Evolutionary conservation across 2,329 filamentous ascomycete species (phyloP).

Genomic region (Penicillium rolfsii): DNA sequence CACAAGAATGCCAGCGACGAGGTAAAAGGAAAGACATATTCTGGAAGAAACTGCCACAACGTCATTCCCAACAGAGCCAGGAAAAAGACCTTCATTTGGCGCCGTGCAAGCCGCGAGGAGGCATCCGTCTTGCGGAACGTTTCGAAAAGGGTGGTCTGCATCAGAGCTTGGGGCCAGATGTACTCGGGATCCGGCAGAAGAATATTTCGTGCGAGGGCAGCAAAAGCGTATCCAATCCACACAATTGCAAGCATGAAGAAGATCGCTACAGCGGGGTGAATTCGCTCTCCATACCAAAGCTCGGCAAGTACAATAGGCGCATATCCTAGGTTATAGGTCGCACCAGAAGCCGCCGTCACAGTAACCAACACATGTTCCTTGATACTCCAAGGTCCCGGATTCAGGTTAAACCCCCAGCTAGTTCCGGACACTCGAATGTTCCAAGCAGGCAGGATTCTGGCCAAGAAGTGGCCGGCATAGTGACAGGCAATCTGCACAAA

Average conservation of each 20-base stretch:
- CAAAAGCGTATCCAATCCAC: slow-evolving; percentile 62
- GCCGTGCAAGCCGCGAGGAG: slow-evolving; percentile 54
- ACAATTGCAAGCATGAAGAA: slow-evolving; percentile 65
- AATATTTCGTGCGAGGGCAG: slow-evolving; percentile 60
- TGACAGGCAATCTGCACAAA: slow-evolving; percentile 64
- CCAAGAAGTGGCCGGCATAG: slow-evolving; percentile 58
- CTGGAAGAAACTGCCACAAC: slow-evolving; percentile 65
- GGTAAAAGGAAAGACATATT: slow-evolving; percentile 63
- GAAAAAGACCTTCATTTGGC: slow-evolving; percentile 63
- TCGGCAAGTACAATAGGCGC: slow-evolving; percentile 59
- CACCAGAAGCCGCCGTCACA: slow-evolving; percentile 58
- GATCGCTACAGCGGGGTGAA: slow-evolving; percentile 59
- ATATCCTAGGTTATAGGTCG: slow-evolving; percentile 57
- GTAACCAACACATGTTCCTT: slow-evolving; percentile 64
- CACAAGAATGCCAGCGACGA: slow-evolving; percentile 65
- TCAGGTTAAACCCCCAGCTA: slow-evolving; percentile 55
- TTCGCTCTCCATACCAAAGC: slow-evolving; percentile 58
- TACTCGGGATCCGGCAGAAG: slow-evolving; percentile 63
- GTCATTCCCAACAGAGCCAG: slow-evolving; percentile 56
- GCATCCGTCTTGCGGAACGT: slow-evolving; percentile 54
- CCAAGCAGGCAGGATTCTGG: slow-evolving; percentile 55
- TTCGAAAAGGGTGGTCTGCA: slow-evolving; percentile 63
- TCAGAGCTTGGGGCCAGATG: slow-evolving; percentile 57
- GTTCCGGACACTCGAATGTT: slow-evolving; percentile 54
- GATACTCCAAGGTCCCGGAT: slow-evolving; percentile 60